phyloP scores from a whole-genome alignment of 768 basidiomycete species.

The Galerina sulciceps region DNA sequence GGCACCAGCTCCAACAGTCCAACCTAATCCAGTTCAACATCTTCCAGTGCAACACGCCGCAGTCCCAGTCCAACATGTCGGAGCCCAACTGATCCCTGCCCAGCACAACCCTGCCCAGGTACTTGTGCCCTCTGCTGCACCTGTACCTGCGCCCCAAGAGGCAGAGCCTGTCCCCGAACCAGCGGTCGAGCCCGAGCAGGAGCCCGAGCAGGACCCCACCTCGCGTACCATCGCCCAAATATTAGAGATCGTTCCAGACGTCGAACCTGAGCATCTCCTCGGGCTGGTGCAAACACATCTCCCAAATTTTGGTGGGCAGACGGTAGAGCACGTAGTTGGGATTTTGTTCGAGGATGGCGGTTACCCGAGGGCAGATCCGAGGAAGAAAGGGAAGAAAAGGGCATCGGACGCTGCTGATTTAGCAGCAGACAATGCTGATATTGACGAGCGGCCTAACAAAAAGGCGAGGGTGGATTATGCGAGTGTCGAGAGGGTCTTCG shows the following conservation, averaged over 20 bases:
- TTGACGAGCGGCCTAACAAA: constrained; percentile 36
- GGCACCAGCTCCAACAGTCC: not conserved
- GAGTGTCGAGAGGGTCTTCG: constrained; percentile 45
- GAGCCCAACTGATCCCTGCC: too few relatives aligned
- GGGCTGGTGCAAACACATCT: constrained; percentile 50
- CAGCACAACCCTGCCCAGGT: not conserved
- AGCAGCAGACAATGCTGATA: constrained; percentile 31
- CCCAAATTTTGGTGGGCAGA: constrained; percentile 31
- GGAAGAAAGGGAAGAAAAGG: constrained; percentile 29
- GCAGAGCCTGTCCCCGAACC: not conserved
- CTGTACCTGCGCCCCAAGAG: constrained; percentile 14
- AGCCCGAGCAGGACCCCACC: constrained; percentile 15
- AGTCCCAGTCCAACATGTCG: too few relatives aligned
- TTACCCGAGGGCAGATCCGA: constrained; percentile 57
- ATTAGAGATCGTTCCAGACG: constrained; percentile 74
- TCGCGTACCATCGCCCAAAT: constrained; percentile 46
- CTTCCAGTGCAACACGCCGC: too few relatives aligned
- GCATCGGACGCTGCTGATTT: constrained; percentile 35
- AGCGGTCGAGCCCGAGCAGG: constrained; percentile 6
- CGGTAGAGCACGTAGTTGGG: constrained; percentile 60
- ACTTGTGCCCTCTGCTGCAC: not conserved
- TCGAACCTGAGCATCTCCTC: constrained; percentile 57
- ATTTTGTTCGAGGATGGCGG: constrained; percentile 61
- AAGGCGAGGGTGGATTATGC: constrained; percentile 60
- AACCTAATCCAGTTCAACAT: not conserved